These are phyloP conservation scores for Stylosanthes scabra DNA, from an alignment of 331 rosid species.

Conservation along the genomic window DNA sequence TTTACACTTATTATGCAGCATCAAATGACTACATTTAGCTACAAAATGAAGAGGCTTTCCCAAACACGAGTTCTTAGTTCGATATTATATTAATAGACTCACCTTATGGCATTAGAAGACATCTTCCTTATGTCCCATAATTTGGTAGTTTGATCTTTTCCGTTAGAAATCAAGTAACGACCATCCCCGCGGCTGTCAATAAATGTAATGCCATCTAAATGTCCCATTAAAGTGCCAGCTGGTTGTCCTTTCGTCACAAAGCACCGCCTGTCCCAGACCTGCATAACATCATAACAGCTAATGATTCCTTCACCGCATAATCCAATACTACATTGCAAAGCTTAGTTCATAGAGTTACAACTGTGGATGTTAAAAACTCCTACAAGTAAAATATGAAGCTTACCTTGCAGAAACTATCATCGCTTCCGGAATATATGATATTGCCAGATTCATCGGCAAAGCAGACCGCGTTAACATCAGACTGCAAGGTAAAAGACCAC, in stretches of 20 bases:
- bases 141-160: slow-evolving; percentile 93
- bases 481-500: slow-evolving; percentile 58
- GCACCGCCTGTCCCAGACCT: slow-evolving; percentile 99
- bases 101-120: slow-evolving; percentile 67
- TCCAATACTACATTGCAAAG: neutral
- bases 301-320: slow-evolving; percentile 2
- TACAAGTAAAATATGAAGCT: slow-evolving; percentile 27
- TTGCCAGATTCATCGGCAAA: slow-evolving; percentile 92
- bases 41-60: neutral
- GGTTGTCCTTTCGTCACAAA: slow-evolving; percentile 62
- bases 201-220: slow-evolving; percentile 86
- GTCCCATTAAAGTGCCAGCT: slow-evolving; percentile 87
- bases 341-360: slow-evolving; percentile 2
- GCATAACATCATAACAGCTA: slow-evolving; percentile 35
- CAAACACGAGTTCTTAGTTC: neutral
- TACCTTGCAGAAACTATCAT: slow-evolving; percentile 92
- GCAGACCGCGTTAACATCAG: slow-evolving; percentile 95
- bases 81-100: slow-evolving; percentile 12
- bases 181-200: slow-evolving; percentile 92
- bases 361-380: slow-evolving; percentile 15
- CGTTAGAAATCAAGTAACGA: slow-evolving; percentile 87
- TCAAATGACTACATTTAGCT: neutral
- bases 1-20: slow-evolving; percentile 8
- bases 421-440: slow-evolving; percentile 94
- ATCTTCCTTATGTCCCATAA: slow-evolving; percentile 95